Evolutionary conservation across 495 filamentous ascomycete species (phyloP).

Genomic region (Penicillium pulvis): DNA sequence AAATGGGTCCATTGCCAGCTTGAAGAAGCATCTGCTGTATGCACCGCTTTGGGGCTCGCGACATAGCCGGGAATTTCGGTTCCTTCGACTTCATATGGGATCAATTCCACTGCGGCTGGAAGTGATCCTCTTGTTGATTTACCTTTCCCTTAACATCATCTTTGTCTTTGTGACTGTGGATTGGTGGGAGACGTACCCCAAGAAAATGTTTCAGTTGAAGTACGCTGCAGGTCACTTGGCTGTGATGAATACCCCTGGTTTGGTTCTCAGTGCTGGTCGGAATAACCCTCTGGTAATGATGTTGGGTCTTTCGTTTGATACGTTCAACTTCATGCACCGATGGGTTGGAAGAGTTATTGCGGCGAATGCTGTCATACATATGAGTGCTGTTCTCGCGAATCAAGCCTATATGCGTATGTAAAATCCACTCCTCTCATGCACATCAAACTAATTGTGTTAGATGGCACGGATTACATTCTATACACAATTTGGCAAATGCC

Average conservation of each 20-base stretch:
- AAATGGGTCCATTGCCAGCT: conserved; percentile 19
- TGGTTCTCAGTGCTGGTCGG: conserved; percentile 45
- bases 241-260: conserved; percentile 44
- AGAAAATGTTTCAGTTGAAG: conserved; percentile 42
- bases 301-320: conserved; percentile 42
- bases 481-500: conserved; percentile 35
- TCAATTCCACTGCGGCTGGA: conserved; percentile 42
- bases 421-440: background rate
- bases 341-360: conserved; percentile 46
- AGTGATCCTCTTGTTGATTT: conserved; percentile 30
- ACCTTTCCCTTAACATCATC: conserved; percentile 37
- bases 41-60: conserved; percentile 40
- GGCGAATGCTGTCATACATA: conserved; percentile 38
- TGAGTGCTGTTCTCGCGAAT: conserved; percentile 35
- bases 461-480: conserved; percentile 29
- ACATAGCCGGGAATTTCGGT: conserved; percentile 44
- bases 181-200: conserved; percentile 38
- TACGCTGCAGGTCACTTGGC: conserved; percentile 44
- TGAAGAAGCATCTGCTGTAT: conserved; percentile 48
- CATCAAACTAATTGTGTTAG: conserved; percentile 15
- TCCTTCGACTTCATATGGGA: conserved; percentile 43
- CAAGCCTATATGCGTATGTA: conserved; percentile 33
- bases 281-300: conserved; percentile 45
- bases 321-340: conserved; percentile 50
- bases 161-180: conserved; percentile 44